Evolutionary conservation across 2,329 filamentous ascomycete species (phyloP), one percentile per base, ranked within the genome.

Genomic region (Cercospora canescens): DNA sequence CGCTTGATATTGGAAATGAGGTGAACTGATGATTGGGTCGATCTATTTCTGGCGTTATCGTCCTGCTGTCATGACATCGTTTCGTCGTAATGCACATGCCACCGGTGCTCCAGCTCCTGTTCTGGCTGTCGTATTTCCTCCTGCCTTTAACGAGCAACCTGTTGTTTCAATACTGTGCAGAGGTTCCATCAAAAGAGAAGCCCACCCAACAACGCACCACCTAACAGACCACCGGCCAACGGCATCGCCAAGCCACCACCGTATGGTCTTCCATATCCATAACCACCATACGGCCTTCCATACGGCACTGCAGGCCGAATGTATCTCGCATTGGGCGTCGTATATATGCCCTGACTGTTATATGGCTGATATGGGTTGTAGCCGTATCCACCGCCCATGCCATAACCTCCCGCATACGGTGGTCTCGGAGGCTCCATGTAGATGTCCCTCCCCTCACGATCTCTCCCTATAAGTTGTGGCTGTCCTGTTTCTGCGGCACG

Each of bases 401-500:
- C 68, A 50, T 70, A 69, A 11, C 68, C 66, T 11, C 69, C 73
- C 6, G 70, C 69, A 67, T 78, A 80, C 28, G 77, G 76, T 28
- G 69, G 69, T 41, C 60, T 41, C 2, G 86, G 85, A 8, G 86
- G 85, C 70, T 87, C 84, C 35, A 89, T 81, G 74, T 86, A 89
- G n/a, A 88, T 78, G 62, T 87, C 83, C 41, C 80, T 79, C 1
- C 86, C 85, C 34, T 86, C 76, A 11, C 73, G 72, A 72, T 88
- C 86, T 68, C 83, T 83, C 39, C 86, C 83, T 0, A 89, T 69
- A 12, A 83, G 79, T 67, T 88, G 86, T 14, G 86, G 86, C 72
- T 86, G 76, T 1, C 86, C 86, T 0, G 86, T 87, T 68, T 84
- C 73, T 66, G 83, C 78, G 0, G 86, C 86, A 14, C 77, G 76